Evolutionary conservation across 2,329 filamentous ascomycete species (phyloP).

Genomic region (Periconia sp.): DNA sequence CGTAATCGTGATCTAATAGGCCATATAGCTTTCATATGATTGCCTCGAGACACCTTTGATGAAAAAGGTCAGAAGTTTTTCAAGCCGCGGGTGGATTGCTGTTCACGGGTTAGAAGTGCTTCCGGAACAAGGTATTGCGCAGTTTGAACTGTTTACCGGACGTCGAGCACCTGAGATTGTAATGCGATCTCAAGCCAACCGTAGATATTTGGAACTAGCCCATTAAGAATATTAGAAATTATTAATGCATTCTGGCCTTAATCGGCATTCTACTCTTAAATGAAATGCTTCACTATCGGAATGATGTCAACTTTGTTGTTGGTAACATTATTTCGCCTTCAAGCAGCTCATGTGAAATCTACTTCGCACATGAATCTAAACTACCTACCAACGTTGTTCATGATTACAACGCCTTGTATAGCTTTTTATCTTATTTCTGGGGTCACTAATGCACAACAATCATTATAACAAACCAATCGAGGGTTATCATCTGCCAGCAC

Average conservation of each 20-base stretch:
- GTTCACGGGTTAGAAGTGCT: conserved; percentile 76
- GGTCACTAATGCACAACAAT: too few species aligned
- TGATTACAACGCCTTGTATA: too few species aligned
- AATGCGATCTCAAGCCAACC: conserved; percentile 67
- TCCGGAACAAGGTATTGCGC: conserved; percentile 77
- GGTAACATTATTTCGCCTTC: too few species aligned
- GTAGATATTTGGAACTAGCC: conserved; percentile 30
- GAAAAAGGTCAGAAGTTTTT: conserved; percentile 64
- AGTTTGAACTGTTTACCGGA: conserved; percentile 80
- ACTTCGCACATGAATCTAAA: too few species aligned
- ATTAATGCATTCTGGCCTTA: not conserved
- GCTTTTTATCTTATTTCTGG: too few species aligned
- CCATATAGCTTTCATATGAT: conserved; percentile 65
- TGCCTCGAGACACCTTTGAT: conserved; percentile 72
- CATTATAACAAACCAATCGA: too few species aligned
- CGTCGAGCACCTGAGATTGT: conserved; percentile 68
- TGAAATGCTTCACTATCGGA: too few species aligned
- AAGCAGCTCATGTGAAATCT: too few species aligned
- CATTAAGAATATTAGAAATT: not conserved
- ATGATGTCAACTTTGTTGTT: too few species aligned
- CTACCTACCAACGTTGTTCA: too few species aligned
- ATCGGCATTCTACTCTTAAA: too few species aligned
- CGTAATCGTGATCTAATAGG: not conserved
- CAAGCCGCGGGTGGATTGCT: conserved; percentile 70
- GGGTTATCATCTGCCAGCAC: too few species aligned